These are phyloP conservation scores for Dryas drummondii DNA, from an alignment of 306 rosid species.

Conservation along the genomic window DNA sequence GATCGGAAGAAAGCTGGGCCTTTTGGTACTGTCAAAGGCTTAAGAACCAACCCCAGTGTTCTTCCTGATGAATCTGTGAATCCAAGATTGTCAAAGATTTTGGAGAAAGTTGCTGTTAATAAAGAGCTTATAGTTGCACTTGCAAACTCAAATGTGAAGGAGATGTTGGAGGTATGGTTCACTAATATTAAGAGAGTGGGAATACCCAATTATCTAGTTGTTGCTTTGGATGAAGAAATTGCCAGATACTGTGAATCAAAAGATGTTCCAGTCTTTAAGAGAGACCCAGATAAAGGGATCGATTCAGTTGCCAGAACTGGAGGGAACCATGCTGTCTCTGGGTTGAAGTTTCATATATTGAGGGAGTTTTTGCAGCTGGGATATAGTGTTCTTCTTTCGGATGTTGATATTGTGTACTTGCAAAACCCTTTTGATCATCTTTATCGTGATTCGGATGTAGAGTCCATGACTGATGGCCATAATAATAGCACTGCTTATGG, in stretches of 20 bases:
- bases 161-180: conserved; percentile 84
- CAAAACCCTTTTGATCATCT: conserved; percentile 82
- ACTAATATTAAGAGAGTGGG: conserved; percentile 71
- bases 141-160: conserved; percentile 83
- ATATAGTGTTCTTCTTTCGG: conserved; percentile 84
- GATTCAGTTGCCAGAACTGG: conserved; percentile 61
- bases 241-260: conserved; percentile 51
- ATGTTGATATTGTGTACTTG: conserved; percentile 86
- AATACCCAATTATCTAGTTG: conserved; percentile 74
- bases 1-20: conserved; percentile 72
- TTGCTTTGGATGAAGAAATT: conserved; percentile 72
- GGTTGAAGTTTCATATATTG: conserved; percentile 70
- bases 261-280: conserved; percentile 72
- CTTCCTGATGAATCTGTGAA: conserved; percentile 82
- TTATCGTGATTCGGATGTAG: conserved; percentile 77
- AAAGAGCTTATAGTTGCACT: conserved; percentile 80
- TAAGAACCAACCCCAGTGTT: conserved; percentile 68
- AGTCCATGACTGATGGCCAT: conserved; percentile 95
- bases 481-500: conserved; percentile 82
- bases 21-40: conserved; percentile 76
- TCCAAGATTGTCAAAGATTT: conserved; percentile 72
- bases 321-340: conserved; percentile 83
- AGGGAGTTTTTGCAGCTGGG: conserved; percentile 95
- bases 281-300: conserved; percentile 64
- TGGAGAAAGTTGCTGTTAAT: conserved; percentile 67